Conservation (phyloP, 129 eudicot species). For the Lactuca sativa region DNA sequence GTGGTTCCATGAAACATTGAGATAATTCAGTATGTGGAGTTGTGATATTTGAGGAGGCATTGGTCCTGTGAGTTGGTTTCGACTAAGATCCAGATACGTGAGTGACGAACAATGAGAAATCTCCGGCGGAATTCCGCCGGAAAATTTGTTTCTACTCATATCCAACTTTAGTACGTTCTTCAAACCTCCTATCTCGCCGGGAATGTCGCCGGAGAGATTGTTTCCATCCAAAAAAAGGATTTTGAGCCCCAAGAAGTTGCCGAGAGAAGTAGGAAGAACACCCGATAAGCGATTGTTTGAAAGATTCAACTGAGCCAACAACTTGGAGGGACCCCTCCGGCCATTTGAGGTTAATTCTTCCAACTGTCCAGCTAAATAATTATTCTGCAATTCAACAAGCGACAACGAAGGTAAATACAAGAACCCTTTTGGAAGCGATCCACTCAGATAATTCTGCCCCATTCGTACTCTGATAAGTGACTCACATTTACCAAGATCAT, state of each 20-base stretch:
- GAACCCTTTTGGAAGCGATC: conserved; percentile 58
- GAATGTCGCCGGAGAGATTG: conserved; percentile 49
- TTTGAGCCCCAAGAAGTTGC: conserved; percentile 57
- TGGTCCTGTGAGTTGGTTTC: conserved; percentile 54
- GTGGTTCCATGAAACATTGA: conserved; percentile 67
- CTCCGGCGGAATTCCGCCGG: conserved; percentile 50
- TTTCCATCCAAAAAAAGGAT: conserved; percentile 56
- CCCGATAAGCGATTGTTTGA: conserved; percentile 62
- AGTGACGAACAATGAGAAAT: conserved; percentile 50
- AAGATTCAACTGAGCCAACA: conserved; percentile 54
- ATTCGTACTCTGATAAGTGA: conserved; percentile 53
- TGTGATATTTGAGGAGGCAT: conserved; percentile 54
- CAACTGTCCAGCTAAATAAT: conserved; percentile 49
- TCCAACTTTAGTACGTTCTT: conserved; percentile 59
- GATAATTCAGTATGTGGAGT: conserved; percentile 58
- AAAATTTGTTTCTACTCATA: conserved; percentile 50
- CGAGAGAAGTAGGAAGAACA: conserved; percentile 48
- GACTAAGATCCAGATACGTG: conserved; percentile 61
- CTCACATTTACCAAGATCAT: conserved; percentile 55
- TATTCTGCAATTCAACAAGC: conserved; percentile 61
- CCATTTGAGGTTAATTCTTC: conserved; percentile 24
- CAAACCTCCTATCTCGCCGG: conserved; percentile 49
- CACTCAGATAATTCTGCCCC: conserved; percentile 69
- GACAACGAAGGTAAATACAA: conserved; percentile 60
- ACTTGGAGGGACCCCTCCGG: conserved; percentile 21